Conservation (phyloP, 192 early-diverging fungal genomes). For the Backusella psychrophila region DNA sequence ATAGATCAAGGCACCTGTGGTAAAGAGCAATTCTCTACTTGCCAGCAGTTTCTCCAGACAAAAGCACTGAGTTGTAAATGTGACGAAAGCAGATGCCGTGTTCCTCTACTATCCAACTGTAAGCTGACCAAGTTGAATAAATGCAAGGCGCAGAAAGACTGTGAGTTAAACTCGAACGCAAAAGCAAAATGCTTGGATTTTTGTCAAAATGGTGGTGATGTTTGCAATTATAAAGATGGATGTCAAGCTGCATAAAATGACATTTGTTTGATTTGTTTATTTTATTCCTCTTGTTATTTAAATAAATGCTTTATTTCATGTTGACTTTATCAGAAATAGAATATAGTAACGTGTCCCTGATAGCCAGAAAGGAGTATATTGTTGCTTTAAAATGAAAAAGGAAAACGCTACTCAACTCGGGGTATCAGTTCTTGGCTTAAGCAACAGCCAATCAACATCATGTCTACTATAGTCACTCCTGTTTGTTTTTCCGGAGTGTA, state of each 20-base stretch:
- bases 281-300: too few species aligned
- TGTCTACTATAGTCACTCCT: too few species aligned
- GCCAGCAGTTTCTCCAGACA: neutral
- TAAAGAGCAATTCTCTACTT: neutral
- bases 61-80: neutral
- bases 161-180: neutral
- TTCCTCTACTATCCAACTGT: neutral
- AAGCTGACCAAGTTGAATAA: neutral
- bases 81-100: neutral
- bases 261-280: too few species aligned
- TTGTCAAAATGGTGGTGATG: neutral
- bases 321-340: too few species aligned
- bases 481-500: too few species aligned
- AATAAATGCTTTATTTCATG: too few species aligned
- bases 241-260: neutral
- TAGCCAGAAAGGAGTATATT: too few species aligned
- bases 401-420: too few species aligned
- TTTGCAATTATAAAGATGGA: neutral
- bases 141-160: neutral
- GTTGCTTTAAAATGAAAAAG: too few species aligned
- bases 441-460: too few species aligned
- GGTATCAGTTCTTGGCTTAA: too few species aligned
- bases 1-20: neutral
- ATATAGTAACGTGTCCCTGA: too few species aligned
- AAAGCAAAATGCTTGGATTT: neutral